Evolutionary conservation across 495 filamentous ascomycete genomes (phyloP), one percentile per base, ranked within the genome.

Genomic region (Annulohypoxylon nitens): DNA sequence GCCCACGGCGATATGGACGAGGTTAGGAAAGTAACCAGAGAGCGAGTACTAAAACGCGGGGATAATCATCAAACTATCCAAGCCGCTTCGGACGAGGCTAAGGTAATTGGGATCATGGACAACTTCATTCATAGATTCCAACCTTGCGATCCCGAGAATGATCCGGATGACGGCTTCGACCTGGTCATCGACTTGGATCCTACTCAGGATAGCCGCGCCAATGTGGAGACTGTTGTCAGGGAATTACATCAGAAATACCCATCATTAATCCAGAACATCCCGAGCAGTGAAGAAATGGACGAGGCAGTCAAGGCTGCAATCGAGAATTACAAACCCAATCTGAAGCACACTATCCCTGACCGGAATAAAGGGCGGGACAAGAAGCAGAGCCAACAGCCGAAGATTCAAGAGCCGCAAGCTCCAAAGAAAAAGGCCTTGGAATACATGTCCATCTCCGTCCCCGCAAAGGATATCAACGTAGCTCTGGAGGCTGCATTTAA

Each of bases 51-150:
- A 23, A 83, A 87, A 0, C 93, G 96, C 12, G 96, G 96, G 0
- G 94, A 99, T 79, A 98, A 98, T 77, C 96, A 99, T 75, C 96
- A 99, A 79, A 98, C 95, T 10, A 99, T 99, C 75, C 94, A 95
- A 66, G 93, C 95, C 4, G 90, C 89, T 11, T 88, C 86, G 36
- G 83, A 88, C 54, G 79, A 81, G 41, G 79, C 83, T 12, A 93
- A 97, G 78, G 89, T 95, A 37, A 84, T 93, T 23, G 88, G 89
- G 8, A 98, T 99, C 76, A 98, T 99, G 96, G 91, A 97, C 69
- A 93, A 94, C 39, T 99, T 99, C 83, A 83, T 99, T 50, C 68
- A 81, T 0, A 91, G 96, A 14, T 99, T 98, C 78, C 90, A 98
- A 80, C 87, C 89, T 3, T 82, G 93, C 63, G 86, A 98, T 70